A percentile compares a stretch with the other conserved stretches of the same genome.
These are phyloP conservation scores for Penicillium canescens DNA, from an alignment of 495 filamentous ascomycete genomes.

Conservation along the genomic window DNA sequence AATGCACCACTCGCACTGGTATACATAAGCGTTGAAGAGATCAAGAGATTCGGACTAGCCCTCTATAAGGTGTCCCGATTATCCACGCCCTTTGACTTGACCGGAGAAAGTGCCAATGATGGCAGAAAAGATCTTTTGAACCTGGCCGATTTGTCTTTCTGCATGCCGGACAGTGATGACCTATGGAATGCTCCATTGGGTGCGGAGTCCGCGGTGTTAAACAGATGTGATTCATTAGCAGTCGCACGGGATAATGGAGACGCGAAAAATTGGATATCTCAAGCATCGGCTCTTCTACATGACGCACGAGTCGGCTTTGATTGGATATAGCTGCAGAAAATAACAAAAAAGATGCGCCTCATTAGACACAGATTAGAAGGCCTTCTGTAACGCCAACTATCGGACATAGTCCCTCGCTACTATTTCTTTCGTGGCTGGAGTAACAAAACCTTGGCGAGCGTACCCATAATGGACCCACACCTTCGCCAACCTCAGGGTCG, in stretches of 20 bases:
- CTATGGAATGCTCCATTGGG: conserved; percentile 14
- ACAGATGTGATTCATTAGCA: not conserved
- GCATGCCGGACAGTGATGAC: conserved; percentile 21
- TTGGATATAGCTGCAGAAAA: conserved; percentile 7
- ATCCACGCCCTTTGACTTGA: not conserved
- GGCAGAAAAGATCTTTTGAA: conserved; percentile 9
- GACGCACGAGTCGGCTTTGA: conserved; percentile 10
- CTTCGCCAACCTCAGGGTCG: too few relatives aligned
- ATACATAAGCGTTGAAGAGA: conserved; percentile 22
- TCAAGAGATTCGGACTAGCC: conserved; percentile 21
- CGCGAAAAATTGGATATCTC: conserved; percentile 9
- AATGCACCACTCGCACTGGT: conserved; percentile 13
- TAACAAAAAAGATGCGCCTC: not conserved
- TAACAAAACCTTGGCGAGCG: too few relatives aligned
- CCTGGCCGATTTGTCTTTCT: conserved; percentile 15
- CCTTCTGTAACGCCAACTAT: too few relatives aligned
- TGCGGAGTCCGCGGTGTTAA: not conserved
- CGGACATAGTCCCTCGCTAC: too few relatives aligned
- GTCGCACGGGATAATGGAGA: conserved; percentile 8
- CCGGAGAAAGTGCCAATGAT: not conserved
- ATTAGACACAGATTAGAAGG: not conserved
- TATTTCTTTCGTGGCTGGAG: not conserved
- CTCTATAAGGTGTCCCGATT: conserved; percentile 21
- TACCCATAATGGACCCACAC: too few relatives aligned
- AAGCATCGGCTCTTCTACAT: conserved; percentile 2